Evolutionary conservation across 2,329 filamentous ascomycete genomes (phyloP), one percentile per base, ranked within the genome.

Genomic region (Microsporum ferrugineum): DNA sequence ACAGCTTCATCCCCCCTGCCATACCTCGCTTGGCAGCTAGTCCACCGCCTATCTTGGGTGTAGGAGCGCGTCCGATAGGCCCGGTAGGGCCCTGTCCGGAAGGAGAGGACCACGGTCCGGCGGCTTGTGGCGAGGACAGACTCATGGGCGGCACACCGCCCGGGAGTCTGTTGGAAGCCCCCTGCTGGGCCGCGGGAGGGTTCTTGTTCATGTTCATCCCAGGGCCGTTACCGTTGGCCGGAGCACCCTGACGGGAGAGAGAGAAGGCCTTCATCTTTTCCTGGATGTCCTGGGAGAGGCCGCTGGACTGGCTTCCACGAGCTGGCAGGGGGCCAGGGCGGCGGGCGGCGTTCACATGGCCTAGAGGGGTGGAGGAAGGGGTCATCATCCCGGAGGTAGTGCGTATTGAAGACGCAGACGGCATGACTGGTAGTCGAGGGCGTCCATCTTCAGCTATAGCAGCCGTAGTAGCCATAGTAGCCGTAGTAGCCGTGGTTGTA

Each of bases 281-380:
- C 68, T 86, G 77, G 66, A 89, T 84, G 64, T 88, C 86, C 66
- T 82, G 79, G 56, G 82, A 80, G 58, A 85, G 71, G 17, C 79
- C 79, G 57, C 80, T 80, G 45, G 78, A 75, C 61, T 78, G 72
- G 51, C 59, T 73, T 67, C 72, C 73, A 62, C 76, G 73, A 59
- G 76, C 74, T 45, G 78, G 72, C 27, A 74, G 71, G 23, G 81
- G 80, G 27, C 72, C 73, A 12, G 81, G 81, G 68, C 83, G 78
- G 65, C 85, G 78, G 43, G 84, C 84, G 57, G 84, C 83, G 72
- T 86, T 90, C 68, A 96, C 77, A 62, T 88, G 82, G 45, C 90
- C 90, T 2, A 91, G 78, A 45, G 89, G 86, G 33, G 88, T 94
- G n/a, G 91, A 96, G n/a, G 85, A 91, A 5, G 87, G 77, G 61